Percentiles rank a stretch among this genome's conserved stretches.
phyloP scores from a whole-genome alignment of 2,329 filamentous ascomycete genomes.

The Beauveria sp. region DNA sequence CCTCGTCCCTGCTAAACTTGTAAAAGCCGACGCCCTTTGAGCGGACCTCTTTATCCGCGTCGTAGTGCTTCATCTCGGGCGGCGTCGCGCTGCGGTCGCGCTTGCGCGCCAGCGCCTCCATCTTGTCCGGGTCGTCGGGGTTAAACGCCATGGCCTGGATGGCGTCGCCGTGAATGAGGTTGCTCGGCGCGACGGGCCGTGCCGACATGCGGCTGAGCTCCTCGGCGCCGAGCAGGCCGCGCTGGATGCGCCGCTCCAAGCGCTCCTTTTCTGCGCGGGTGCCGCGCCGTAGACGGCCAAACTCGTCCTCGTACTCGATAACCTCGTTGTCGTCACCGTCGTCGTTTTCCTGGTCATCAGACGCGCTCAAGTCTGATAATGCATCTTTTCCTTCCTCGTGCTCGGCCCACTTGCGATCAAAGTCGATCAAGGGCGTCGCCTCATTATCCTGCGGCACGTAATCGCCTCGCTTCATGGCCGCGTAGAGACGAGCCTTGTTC shows the following conservation, averaged over 20 bases:
- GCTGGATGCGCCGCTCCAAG: slow-evolving; percentile 46
- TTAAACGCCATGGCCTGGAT: slow-evolving; percentile 80
- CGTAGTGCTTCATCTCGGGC: slow-evolving; percentile 75
- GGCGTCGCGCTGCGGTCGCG: slow-evolving; percentile 75
- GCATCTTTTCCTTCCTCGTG: slow-evolving; percentile 41
- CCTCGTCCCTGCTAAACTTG: slow-evolving; percentile 73
- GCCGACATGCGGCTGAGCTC: slow-evolving; percentile 64
- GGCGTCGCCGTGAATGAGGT: slow-evolving; percentile 76
- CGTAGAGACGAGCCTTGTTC: slow-evolving; percentile 82
- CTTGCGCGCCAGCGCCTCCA: slow-evolving; percentile 70
- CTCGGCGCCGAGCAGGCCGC: slow-evolving; percentile 45
- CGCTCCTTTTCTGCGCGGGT: slow-evolving; percentile 61
- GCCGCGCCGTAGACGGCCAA: slow-evolving; percentile 70
- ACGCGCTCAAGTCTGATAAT: slow-evolving; percentile 37
- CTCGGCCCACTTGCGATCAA: slow-evolving; percentile 93
- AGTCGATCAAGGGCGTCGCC: slow-evolving; percentile 71
- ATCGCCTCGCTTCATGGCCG: slow-evolving; percentile 84
- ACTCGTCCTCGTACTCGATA: slow-evolving; percentile 88
- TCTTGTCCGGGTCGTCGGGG: slow-evolving; percentile 61
- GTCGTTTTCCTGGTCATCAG: slow-evolving; percentile 29
- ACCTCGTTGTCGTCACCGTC: slow-evolving; percentile 47
- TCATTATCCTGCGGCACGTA: slow-evolving; percentile 60
- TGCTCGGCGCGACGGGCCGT: slow-evolving; percentile 55
- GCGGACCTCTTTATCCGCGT: slow-evolving; percentile 74
- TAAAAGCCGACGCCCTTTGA: slow-evolving; percentile 89